phyloP scores from a whole-genome alignment of 2,329 filamentous ascomycete species.

The Elsinoe batatas region DNA sequence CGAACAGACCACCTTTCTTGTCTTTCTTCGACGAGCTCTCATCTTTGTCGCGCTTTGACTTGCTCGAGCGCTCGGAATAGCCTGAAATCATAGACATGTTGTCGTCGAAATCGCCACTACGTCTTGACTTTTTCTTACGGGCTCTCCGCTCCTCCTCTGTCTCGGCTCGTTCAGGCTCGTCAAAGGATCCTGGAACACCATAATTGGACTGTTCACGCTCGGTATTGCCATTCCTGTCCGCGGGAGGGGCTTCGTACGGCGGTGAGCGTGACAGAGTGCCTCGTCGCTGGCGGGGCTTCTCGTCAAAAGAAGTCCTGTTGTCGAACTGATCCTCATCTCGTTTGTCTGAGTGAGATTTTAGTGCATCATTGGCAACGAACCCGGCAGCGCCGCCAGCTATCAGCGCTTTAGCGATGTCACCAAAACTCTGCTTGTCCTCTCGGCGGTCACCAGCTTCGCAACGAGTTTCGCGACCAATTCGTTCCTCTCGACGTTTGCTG shows the following conservation, averaged over 20 bases:
- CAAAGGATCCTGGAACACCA: constrained; percentile 13
- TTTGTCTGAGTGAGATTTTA: constrained; percentile 6
- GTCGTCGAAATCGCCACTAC: constrained; percentile 33
- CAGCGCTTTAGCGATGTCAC: constrained; percentile 23
- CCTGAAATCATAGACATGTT: constrained; percentile 32
- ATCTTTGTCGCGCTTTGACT: constrained; percentile 29
- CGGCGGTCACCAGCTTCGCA: constrained; percentile 13
- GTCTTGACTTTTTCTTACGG: constrained; percentile 27
- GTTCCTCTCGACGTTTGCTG: neutral
- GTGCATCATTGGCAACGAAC: constrained; percentile 16
- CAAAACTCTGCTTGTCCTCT: constrained; percentile 18
- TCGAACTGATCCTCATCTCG: constrained; percentile 17
- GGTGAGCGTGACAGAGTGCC: neutral
- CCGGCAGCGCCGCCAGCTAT: constrained; percentile 22
- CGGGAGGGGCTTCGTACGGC: neutral
- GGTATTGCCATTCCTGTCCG: constrained; percentile 14
- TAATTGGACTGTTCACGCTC: neutral
- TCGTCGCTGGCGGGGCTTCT: neutral
- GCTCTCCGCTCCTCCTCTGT: constrained; percentile 10
- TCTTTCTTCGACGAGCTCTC: constrained; percentile 31
- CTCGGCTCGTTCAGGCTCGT: constrained; percentile 18
- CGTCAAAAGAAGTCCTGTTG: neutral
- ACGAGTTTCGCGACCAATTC: neutral
- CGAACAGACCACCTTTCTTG: constrained; percentile 37
- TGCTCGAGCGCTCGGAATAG: constrained; percentile 22